Percentiles rank a stretch among this genome's conserved stretches.
Evolutionary conservation across 2,329 filamentous ascomycete genomes (phyloP).

Genomic region (Diaporthe citriasiana): DNA sequence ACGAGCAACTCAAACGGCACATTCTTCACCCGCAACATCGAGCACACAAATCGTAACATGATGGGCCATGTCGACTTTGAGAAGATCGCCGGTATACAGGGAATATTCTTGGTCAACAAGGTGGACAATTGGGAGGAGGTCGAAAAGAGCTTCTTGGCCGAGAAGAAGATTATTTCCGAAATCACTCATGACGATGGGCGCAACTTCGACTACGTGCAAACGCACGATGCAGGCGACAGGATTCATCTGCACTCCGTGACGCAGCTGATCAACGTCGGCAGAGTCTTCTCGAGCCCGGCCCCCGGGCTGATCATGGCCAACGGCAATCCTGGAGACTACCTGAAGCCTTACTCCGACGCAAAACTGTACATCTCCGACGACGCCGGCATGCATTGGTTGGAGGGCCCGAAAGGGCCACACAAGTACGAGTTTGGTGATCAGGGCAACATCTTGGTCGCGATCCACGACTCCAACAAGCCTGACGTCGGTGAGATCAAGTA

Average conservation of each 20-base stretch:
- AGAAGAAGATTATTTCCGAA: slow-evolving; percentile 80
- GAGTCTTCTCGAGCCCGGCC: slow-evolving; percentile 93
- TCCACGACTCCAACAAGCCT: slow-evolving; percentile 79
- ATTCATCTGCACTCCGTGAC: slow-evolving; percentile 96
- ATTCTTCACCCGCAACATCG: slow-evolving; percentile 92
- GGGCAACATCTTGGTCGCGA: slow-evolving; percentile 87
- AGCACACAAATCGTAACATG: slow-evolving; percentile 89
- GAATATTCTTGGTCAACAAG: slow-evolving; percentile 89
- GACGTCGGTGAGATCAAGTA: slow-evolving; percentile 74
- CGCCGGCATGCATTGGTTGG: slow-evolving; percentile 87
- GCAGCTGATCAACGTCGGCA: slow-evolving; percentile 83
- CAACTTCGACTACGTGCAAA: slow-evolving; percentile 79
- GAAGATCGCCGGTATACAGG: slow-evolving; percentile 91
- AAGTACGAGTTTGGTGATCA: slow-evolving; percentile 98
- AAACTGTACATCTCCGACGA: slow-evolving; percentile 92
- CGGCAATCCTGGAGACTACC: slow-evolving; percentile 85
- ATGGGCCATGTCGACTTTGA: slow-evolving; percentile 92
- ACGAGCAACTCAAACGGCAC: slow-evolving; percentile 98
- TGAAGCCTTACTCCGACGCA: slow-evolving; percentile 80
- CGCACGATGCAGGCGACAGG: slow-evolving; percentile 70
- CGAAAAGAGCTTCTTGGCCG: slow-evolving; percentile 61
- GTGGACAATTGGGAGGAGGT: slow-evolving; percentile 90
- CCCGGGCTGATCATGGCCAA: slow-evolving; percentile 95
- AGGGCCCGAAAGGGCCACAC: slow-evolving; percentile 83
- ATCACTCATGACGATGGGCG: slow-evolving; percentile 98